These are phyloP conservation scores for Entonaema liquescens DNA, from an alignment of 495 filamentous ascomycete species.

Conservation along the genomic window DNA sequence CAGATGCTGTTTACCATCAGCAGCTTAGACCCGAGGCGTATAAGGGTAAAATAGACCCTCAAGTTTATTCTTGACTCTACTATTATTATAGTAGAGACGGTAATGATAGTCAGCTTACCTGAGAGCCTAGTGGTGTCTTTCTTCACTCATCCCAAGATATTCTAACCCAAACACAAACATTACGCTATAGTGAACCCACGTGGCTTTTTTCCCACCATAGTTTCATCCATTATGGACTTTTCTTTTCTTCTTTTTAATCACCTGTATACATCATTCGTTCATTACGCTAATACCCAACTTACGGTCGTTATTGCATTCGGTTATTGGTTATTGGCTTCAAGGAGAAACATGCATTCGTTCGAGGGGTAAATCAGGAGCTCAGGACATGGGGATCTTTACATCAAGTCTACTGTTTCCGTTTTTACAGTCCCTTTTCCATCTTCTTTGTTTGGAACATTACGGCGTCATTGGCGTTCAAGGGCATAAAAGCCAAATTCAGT, in stretches of 20 bases:
- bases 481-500: neutral
- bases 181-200: neutral
- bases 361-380: neutral
- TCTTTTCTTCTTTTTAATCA: neutral
- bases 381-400: neutral
- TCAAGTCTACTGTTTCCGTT: neutral
- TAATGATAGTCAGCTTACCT: neutral
- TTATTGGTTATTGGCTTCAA: constrained; percentile 7
- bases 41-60: neutral
- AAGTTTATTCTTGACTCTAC: neutral
- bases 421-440: neutral
- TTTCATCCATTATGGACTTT: neutral
- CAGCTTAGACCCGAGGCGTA: neutral
- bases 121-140: neutral
- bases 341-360: neutral
- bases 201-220: constrained; percentile 3
- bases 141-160: neutral
- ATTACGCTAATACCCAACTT: constrained; percentile 31
- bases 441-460: neutral
- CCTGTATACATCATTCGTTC: constrained; percentile 17
- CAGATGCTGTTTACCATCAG: neutral
- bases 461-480: neutral
- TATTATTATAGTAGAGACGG: neutral
- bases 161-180: neutral
- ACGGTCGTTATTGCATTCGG: constrained; percentile 36